A percentile compares a stretch with the other conserved stretches of the same genome.
Evolutionary conservation across 2,329 filamentous ascomycete genomes (phyloP).

Genomic region (Fonsecaea erecta): DNA sequence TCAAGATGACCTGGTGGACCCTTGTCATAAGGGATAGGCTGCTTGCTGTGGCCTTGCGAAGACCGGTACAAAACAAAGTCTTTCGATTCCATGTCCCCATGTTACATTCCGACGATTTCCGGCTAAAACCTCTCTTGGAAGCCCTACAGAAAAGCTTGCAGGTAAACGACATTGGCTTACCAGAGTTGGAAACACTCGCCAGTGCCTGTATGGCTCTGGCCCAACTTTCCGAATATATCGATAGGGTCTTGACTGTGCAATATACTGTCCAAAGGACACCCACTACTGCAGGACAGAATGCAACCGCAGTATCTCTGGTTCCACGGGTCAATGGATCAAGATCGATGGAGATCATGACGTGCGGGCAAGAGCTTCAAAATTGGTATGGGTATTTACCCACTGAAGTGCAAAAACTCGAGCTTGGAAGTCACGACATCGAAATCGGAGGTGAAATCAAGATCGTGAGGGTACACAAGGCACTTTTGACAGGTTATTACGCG

Average conservation of each 20-base stretch:
- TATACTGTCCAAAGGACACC: conserved; percentile 20
- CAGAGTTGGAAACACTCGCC: conserved; percentile 11
- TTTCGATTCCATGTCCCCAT: conserved; percentile 94
- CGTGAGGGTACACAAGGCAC: conserved; percentile 20
- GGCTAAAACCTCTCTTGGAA: conserved; percentile 63
- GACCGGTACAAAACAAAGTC: conserved; percentile 88
- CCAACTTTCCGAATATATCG: conserved; percentile 27
- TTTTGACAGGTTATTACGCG: conserved; percentile 24
- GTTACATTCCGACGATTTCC: conserved; percentile 82
- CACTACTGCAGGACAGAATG: neutral
- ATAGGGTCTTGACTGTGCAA: conserved; percentile 25
- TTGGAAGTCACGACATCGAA: neutral
- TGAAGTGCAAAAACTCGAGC: conserved; percentile 10
- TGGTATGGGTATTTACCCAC: conserved; percentile 24
- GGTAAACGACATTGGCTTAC: neutral
- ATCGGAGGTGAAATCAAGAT: conserved; percentile 3
- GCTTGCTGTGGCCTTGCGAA: conserved; percentile 88
- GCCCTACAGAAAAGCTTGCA: conserved; percentile 4
- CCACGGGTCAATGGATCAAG: conserved; percentile 5
- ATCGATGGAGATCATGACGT: conserved; percentile 16
- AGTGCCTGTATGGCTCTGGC: conserved; percentile 22
- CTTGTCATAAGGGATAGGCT: conserved; percentile 93
- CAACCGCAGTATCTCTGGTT: conserved; percentile 21
- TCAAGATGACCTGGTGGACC: conserved; percentile 98
- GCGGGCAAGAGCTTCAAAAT: conserved; percentile 25